Percentiles rank a stretch among this genome's conserved stretches.
Conservation (phyloP, 371 early-diverging fungal genomes). For the Mucor racemosus region DNA sequence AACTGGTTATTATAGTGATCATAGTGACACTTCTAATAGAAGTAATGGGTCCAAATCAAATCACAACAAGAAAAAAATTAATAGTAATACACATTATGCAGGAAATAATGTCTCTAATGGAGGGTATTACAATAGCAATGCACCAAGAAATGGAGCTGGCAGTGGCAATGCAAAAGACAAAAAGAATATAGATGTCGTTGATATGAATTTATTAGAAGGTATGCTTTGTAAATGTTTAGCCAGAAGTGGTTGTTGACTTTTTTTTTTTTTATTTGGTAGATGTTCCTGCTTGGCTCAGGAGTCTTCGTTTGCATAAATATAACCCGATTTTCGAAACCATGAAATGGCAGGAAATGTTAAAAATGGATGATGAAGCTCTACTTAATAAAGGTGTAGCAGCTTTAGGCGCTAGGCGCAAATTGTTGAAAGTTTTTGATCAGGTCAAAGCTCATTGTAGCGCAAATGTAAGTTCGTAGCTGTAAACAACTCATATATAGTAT, state of each 20-base stretch:
- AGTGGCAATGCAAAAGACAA: constrained; percentile 60
- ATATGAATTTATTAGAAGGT: constrained; percentile 78
- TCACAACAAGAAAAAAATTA: constrained; percentile 8
- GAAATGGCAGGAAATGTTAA: constrained; percentile 86
- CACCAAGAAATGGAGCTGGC: not conserved
- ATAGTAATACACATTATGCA: constrained; percentile 8
- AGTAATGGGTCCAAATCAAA: constrained; percentile 33
- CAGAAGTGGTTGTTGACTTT: too few relatives aligned
- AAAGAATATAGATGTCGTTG: constrained; percentile 74
- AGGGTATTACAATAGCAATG: not conserved
- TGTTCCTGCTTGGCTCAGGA: constrained; percentile 85
- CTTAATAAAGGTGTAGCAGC: constrained; percentile 88
- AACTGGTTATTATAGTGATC: constrained; percentile 62
- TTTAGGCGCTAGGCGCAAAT: constrained; percentile 91
- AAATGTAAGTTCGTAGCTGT: constrained; percentile 34
- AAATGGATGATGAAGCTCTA: constrained; percentile 80
- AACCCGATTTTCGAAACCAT: constrained; percentile 83
- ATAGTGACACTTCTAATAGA: constrained; percentile 60
- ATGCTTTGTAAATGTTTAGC: not conserved
- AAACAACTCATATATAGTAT: too few relatives aligned
- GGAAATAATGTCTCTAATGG: constrained; percentile 14
- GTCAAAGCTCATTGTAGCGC: constrained; percentile 58
- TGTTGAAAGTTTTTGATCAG: constrained; percentile 93
- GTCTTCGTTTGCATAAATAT: constrained; percentile 90
- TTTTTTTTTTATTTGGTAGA: constrained; percentile 46